phyloP scores from a whole-genome alignment of 305 asterid species.

The Ajuga reptans region DNA sequence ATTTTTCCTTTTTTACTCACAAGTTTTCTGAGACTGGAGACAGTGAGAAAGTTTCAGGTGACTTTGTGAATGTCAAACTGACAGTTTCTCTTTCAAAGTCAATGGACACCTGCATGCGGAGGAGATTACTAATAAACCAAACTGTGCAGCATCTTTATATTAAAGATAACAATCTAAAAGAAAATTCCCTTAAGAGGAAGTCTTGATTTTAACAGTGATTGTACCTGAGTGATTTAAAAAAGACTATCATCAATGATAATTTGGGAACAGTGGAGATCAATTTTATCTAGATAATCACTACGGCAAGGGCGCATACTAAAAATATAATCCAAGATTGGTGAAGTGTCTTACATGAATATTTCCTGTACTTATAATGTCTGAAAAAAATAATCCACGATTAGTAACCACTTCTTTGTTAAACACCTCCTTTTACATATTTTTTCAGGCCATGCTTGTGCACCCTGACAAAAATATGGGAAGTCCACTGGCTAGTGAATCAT shows the following conservation, averaged over 20 bases:
- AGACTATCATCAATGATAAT: not conserved
- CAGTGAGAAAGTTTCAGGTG: not conserved
- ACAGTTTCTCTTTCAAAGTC: not conserved
- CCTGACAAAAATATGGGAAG: slow-evolving; percentile 98
- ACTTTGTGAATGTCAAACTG: not conserved
- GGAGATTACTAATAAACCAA: not conserved
- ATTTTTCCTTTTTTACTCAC: not conserved
- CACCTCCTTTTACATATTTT: slow-evolving; percentile 16
- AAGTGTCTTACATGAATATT: not conserved
- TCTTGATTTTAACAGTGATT: not conserved
- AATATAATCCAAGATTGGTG: not conserved
- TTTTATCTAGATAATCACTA: not conserved
- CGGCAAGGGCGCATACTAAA: not conserved
- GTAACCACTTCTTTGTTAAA: not conserved
- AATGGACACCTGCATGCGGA: not conserved
- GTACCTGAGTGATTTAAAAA: not conserved
- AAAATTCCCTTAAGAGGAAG: not conserved
- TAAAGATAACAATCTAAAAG: not conserved
- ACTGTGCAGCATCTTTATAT: not conserved
- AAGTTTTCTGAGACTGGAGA: not conserved
- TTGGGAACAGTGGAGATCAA: not conserved
- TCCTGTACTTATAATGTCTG: not conserved
- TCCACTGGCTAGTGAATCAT: slow-evolving; percentile 85
- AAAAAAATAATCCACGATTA: not conserved
- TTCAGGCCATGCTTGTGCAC: slow-evolving; percentile 97